Conservation (phyloP, 2,329 filamentous ascomycete species). For the Xylariaceae sp. region DNA sequence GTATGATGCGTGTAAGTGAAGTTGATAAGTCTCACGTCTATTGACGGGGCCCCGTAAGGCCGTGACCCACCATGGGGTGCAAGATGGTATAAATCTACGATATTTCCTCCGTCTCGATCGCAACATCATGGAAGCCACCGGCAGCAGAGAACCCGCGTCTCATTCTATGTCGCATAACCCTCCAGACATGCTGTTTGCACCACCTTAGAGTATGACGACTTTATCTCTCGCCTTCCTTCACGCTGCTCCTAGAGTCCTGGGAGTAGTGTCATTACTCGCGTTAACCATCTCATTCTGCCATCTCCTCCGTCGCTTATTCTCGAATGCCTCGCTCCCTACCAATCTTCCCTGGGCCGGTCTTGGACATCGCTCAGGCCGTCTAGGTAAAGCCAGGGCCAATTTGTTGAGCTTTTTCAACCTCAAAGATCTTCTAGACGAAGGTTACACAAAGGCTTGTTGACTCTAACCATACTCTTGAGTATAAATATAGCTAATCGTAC, state of each 20-base stretch:
- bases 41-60: too few species aligned
- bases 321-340: slow-evolving; percentile 22
- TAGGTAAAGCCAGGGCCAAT: slow-evolving; percentile 27
- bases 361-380: slow-evolving; percentile 2
- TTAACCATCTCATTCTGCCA: slow-evolving; percentile 16
- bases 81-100: too few species aligned
- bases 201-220: slow-evolving; percentile 5
- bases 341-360: slow-evolving; percentile 29
- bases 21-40: too few species aligned
- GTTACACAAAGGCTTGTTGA: slow-evolving; percentile 27
- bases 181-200: background rate
- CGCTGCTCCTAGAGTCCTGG: slow-evolving; percentile 1
- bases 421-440: slow-evolving; percentile 28
- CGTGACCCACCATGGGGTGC: too few species aligned
- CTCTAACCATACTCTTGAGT: background rate
- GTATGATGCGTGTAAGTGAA: too few species aligned
- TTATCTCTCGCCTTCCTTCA: background rate
- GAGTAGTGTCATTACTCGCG: slow-evolving; percentile 2
- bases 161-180: background rate
- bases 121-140: background rate
- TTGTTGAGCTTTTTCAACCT: slow-evolving; percentile 27
- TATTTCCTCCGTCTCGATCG: too few species aligned
- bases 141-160: background rate
- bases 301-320: slow-evolving; percentile 27
- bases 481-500: background rate